These are phyloP conservation scores for Neonectria ditissima DNA, from an alignment of 2,329 filamentous ascomycete species.

Conservation along the genomic window DNA sequence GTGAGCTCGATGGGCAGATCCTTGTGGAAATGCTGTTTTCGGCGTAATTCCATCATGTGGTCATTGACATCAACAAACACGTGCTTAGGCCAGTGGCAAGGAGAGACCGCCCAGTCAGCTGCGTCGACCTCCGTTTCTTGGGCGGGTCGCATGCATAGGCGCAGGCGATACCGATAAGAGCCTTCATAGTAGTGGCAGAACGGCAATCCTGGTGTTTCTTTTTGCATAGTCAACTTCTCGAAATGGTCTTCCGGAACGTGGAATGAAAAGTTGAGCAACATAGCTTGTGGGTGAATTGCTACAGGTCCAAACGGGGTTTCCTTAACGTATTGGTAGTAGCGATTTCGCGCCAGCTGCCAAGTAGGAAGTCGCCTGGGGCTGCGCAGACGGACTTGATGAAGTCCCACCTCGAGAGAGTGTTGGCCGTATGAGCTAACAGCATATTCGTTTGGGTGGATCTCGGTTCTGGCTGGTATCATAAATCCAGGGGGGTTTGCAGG, in stretches of 20 bases:
- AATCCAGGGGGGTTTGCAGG: background rate
- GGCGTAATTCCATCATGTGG: slow-evolving; percentile 66
- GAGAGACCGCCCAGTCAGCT: slow-evolving; percentile 70
- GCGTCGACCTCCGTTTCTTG: slow-evolving; percentile 50
- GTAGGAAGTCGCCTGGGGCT: slow-evolving; percentile 61
- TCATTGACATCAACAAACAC: slow-evolving; percentile 78
- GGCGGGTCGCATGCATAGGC: slow-evolving; percentile 63
- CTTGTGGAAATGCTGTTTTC: slow-evolving; percentile 79
- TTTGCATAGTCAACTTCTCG: slow-evolving; percentile 50
- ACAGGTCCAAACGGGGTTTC: slow-evolving; percentile 62
- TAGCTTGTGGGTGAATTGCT: slow-evolving; percentile 49
- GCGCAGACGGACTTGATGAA: slow-evolving; percentile 61
- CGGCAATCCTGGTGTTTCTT: slow-evolving; percentile 47
- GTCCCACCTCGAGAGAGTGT: slow-evolving; percentile 55
- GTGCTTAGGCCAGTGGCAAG: slow-evolving; percentile 77
- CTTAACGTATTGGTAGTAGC: slow-evolving; percentile 69
- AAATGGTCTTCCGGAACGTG: slow-evolving; percentile 53
- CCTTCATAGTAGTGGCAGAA: slow-evolving; percentile 60
- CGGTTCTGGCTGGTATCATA: background rate
- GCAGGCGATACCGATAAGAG: slow-evolving; percentile 74
- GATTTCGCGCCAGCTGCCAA: slow-evolving; percentile 41
- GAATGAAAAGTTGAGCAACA: slow-evolving; percentile 61
- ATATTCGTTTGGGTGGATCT: slow-evolving; percentile 50
- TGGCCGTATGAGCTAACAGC: slow-evolving; percentile 56
- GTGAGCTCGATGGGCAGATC: slow-evolving; percentile 84